Evolutionary conservation across 495 filamentous ascomycete species (phyloP).

Genomic region (Neurospora sp.): DNA sequence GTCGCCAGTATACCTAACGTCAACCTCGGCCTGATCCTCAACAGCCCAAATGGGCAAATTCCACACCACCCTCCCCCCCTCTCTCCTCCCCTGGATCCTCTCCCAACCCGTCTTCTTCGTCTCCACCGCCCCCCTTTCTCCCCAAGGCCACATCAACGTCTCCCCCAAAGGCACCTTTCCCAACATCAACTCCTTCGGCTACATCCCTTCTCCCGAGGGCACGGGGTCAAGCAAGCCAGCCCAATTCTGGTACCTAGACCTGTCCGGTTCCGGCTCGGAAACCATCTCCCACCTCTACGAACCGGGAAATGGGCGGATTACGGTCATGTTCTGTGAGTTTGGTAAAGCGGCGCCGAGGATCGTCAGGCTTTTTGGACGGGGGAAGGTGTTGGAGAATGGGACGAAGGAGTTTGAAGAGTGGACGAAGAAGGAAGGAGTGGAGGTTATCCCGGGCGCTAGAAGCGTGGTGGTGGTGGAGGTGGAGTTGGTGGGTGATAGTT

Average conservation of each 20-base stretch:
- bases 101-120: conserved; percentile 59
- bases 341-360: conserved; percentile 44
- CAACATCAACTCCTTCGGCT: conserved; percentile 40
- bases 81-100: conserved; percentile 47
- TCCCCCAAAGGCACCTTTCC: conserved; percentile 54
- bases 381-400: conserved; percentile 51
- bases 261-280: conserved; percentile 60
- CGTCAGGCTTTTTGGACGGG: conserved; percentile 58
- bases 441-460: conserved; percentile 39
- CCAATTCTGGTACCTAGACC: conserved; percentile 59
- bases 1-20: no score
- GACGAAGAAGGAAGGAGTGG: conserved; percentile 34
- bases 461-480: conserved; percentile 56
- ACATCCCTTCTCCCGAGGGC: conserved; percentile 23
- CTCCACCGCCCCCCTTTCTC: conserved; percentile 52
- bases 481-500: conserved; percentile 49
- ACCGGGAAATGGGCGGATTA: conserved; percentile 54
- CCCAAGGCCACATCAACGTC: conserved; percentile 49
- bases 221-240: conserved; percentile 12
- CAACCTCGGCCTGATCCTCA: no score
- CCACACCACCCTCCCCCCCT: conserved; percentile 47
- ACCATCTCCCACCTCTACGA: conserved; percentile 66
- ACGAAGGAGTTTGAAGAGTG: conserved; percentile 35
- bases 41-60: conserved; percentile 45
- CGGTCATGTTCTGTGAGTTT: conserved; percentile 64